These are phyloP conservation scores for Candida orba DNA, from an alignment of 805 yeast genomes.

Conservation along the genomic window DNA sequence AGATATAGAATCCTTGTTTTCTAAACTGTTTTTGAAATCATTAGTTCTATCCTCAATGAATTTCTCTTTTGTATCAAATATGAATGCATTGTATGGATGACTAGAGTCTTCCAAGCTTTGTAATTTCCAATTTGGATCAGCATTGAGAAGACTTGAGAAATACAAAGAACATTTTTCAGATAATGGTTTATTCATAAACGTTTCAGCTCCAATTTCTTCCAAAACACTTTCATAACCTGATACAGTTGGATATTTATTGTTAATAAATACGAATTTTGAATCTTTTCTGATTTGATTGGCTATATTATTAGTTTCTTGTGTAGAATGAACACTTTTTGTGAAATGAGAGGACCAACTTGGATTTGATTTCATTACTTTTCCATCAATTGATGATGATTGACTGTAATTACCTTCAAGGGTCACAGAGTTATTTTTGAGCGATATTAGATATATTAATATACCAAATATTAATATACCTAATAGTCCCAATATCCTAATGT, in stretches of 20 bases:
- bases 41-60: constrained; percentile 13
- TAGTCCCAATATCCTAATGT: too few relatives aligned
- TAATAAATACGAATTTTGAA: constrained; percentile 11
- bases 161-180: constrained; percentile 14
- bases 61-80: constrained; percentile 20
- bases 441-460: too few relatives aligned
- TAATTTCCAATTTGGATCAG: constrained; percentile 20
- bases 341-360: not conserved
- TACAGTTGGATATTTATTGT: constrained; percentile 17
- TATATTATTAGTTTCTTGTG: too few relatives aligned
- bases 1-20: constrained; percentile 8
- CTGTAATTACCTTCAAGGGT: too few relatives aligned
- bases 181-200: constrained; percentile 10
- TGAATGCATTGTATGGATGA: constrained; percentile 16
- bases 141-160: constrained; percentile 13
- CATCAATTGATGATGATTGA: too few relatives aligned
- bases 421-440: too few relatives aligned
- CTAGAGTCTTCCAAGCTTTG: constrained; percentile 14
- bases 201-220: constrained; percentile 10
- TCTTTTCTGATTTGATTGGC: not conserved
- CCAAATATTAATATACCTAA: too few relatives aligned
- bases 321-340: too few relatives aligned
- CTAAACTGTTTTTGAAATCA: constrained; percentile 12
- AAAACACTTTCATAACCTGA: constrained; percentile 16
- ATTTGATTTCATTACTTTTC: not conserved